A percentile compares a stretch with the other conserved stretches of the same genome.
Evolutionary conservation across 2,329 filamentous ascomycete genomes (phyloP).

Genomic region (Grosmannia serpens): DNA sequence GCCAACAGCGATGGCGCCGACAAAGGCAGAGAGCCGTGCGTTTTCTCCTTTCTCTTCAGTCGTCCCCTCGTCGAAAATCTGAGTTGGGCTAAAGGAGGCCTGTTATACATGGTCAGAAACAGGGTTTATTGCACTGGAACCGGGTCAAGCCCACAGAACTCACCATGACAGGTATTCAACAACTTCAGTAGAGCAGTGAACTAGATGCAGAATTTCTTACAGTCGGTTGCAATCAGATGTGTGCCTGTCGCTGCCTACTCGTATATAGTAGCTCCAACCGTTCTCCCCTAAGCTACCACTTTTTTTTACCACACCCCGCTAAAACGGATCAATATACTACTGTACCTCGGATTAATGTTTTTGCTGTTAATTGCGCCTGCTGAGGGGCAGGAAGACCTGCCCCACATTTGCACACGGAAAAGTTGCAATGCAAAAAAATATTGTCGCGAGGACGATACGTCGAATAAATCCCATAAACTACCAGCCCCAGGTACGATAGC

Average conservation of each 20-base stretch:
- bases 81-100: slow-evolving; percentile 72
- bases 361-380: neutral
- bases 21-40: slow-evolving; percentile 95
- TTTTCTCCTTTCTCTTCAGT: slow-evolving; percentile 98
- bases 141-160: neutral
- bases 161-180: neutral
- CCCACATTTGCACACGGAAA: slow-evolving; percentile 9
- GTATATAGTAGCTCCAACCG: neutral
- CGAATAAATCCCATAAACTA: neutral
- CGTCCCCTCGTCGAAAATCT: slow-evolving; percentile 96
- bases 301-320: slow-evolving; percentile 1
- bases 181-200: neutral
- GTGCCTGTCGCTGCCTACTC: neutral
- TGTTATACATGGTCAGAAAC: neutral
- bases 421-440: slow-evolving; percentile 6
- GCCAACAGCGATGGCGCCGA: slow-evolving; percentile 94
- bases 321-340: neutral
- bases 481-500: neutral
- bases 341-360: neutral
- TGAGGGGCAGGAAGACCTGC: slow-evolving; percentile 3
- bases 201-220: neutral
- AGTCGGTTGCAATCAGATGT: neutral
- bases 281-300: neutral
- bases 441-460: neutral
- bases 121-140: no score